Evolutionary conservation across 768 basidiomycete species (phyloP).

Genomic region (Mycena alexandri): DNA sequence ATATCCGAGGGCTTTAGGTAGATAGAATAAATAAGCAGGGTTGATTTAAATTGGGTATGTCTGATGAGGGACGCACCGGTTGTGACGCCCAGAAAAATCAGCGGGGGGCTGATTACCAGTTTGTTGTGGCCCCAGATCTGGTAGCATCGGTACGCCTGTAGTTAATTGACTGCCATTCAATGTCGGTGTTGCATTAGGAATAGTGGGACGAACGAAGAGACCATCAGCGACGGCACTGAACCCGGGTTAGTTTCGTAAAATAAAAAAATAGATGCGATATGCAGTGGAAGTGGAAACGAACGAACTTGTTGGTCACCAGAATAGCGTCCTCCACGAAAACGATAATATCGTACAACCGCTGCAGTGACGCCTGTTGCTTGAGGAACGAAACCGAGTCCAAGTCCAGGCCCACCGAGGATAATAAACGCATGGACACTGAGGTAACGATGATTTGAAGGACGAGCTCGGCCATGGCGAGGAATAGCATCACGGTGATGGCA

Average conservation of each 20-base stretch:
- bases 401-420: background rate
- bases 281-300: no score
- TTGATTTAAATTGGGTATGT: background rate
- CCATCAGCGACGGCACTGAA: conserved; percentile 22
- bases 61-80: conserved; percentile 15
- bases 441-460: background rate
- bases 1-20: background rate
- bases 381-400: background rate
- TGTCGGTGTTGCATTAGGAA: background rate
- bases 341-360: background rate
- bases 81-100: conserved; percentile 8
- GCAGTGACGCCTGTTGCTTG: background rate
- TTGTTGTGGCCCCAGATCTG: conserved; percentile 15
- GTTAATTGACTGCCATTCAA: no score
- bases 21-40: background rate
- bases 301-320: conserved; percentile 21
- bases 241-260: background rate
- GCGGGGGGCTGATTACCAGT: conserved; percentile 1
- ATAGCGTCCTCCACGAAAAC: conserved; percentile 7
- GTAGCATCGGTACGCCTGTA: conserved; percentile 22
- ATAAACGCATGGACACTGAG: background rate
- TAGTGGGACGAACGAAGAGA: conserved; percentile 15
- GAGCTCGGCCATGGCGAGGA: conserved; percentile 12
- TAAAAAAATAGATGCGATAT: no score
- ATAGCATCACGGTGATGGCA: conserved; percentile 11